phyloP scores from a whole-genome alignment of 805 yeast species.

The Komagataella pastoris region DNA sequence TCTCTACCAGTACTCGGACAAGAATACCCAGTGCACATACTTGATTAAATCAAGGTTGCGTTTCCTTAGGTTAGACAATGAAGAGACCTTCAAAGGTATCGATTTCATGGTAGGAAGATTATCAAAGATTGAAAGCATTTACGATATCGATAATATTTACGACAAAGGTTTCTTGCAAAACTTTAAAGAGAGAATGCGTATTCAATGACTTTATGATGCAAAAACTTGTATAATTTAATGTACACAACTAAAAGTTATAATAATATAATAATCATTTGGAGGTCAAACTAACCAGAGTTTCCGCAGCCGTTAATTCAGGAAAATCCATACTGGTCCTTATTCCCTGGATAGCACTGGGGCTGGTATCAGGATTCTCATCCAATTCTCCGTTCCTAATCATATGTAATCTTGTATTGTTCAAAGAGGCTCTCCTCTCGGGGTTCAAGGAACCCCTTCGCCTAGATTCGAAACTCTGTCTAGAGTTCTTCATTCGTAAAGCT shows the following conservation, averaged over 20 bases:
- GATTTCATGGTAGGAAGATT: background rate
- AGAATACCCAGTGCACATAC: conserved; percentile 7
- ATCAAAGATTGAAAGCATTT: background rate
- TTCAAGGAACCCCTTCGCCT: conserved; percentile 9
- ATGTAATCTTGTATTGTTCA: conserved; percentile 9
- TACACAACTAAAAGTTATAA: background rate
- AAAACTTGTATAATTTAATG: background rate
- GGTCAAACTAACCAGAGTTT: conserved; percentile 13
- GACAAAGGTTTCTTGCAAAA: conserved; percentile 35
- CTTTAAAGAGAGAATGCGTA: conserved; percentile 19
- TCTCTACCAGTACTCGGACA: conserved; percentile 13
- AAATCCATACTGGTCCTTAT: conserved; percentile 24
- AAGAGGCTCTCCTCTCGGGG: conserved; percentile 3
- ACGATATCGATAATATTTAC: conserved; percentile 27
- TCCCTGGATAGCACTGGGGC: conserved; percentile 8
- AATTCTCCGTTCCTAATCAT: conserved; percentile 8
- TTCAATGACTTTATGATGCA: background rate
- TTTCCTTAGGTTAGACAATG: background rate
- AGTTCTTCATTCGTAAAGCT: background rate
- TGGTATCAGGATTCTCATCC: background rate
- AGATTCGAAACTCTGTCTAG: background rate
- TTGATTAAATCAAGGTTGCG: conserved; percentile 8
- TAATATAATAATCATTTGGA: background rate
- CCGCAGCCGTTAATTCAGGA: conserved; percentile 22
- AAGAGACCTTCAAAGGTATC: background rate